Base-by-base conservation (phyloP, 2,329 filamentous ascomycete species). In the Aspergillus transmontanensis region DNA sequence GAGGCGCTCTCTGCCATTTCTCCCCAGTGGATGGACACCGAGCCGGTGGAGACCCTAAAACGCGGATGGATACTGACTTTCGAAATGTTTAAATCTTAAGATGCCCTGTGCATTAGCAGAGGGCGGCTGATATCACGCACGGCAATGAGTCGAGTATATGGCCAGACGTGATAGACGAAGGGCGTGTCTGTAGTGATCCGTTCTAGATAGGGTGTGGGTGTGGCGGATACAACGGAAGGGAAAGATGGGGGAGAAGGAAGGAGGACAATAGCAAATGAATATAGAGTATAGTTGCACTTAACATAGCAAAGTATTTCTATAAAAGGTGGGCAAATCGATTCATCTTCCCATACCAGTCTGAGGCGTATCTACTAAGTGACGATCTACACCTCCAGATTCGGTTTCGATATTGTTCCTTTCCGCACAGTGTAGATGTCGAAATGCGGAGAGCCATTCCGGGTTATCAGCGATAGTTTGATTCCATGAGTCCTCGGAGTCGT, bases 401-500 rank as follows among this genome's bases (percentile, higher is more conserved):
- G 30, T 10, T 19, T 21, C 30, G 16, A 30, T 12, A 5, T 19
- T 7, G 19, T 54, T 30, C 11, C 30, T 34, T 12, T 53, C 48
- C 28, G 16, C 32, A 23, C 30, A 50, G 5, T 30, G 46, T 59
- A 39, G 32, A 59, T 48, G 30, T 23, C 66, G 61, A 58, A 72
- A 72, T 7, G 54, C 53, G 56, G 69, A 64, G 5, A 72, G 45
- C 68, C 69, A 72, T 41, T 68, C 65, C 2, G 62, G 61, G 57
- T 68, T 68, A 61, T 73, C 71, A 16, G 68, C 69, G 23, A 72
- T 73, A 19, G 75, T 78, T 43, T 79, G 75, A 58, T 84, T 80
- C 82, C 82, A 85, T 9, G 75, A 68, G 59, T 85, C 83, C 46
- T 84, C 82, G 11, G 76, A 75, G 19, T 80, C 79, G 61, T 83